phyloP scores from a whole-genome alignment of 768 basidiomycete species.

The Neoboletus subvelutipes region DNA sequence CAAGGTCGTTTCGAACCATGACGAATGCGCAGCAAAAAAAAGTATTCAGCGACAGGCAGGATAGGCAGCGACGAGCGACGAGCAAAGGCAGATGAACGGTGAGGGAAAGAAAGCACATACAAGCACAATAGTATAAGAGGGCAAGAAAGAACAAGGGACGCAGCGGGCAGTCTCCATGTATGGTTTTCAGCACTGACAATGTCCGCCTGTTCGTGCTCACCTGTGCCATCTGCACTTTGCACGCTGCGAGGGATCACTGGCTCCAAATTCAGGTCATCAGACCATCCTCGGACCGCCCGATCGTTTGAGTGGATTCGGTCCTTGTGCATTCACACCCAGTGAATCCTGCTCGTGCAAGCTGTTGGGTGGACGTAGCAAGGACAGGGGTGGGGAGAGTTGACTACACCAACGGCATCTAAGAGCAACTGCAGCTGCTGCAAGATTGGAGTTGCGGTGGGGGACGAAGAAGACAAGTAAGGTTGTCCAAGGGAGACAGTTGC shows the following conservation, averaged over 20 bases:
- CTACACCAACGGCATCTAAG: slow-evolving; percentile 4
- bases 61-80: not conserved
- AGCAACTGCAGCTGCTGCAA: no score
- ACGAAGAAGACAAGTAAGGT: no score
- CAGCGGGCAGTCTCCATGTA: not conserved
- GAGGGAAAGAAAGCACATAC: not conserved
- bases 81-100: no score
- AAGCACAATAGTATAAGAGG: not conserved
- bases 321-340: no score
- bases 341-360: slow-evolving; percentile 20
- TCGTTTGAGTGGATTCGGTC: no score
- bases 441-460: no score
- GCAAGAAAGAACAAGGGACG: not conserved
- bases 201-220: not conserved
- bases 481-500: no score
- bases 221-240: not conserved
- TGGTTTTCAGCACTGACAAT: not conserved
- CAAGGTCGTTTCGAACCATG: not conserved
- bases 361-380: slow-evolving; percentile 2
- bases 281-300: no score
- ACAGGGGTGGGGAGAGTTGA: slow-evolving; percentile 1
- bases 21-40: not conserved
- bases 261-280: not conserved
- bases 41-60: not conserved
- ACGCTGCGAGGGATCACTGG: not conserved